Evolutionary conservation across 257 asterid species (phyloP).

Genomic region (Salvia miltiorrhiza): DNA sequence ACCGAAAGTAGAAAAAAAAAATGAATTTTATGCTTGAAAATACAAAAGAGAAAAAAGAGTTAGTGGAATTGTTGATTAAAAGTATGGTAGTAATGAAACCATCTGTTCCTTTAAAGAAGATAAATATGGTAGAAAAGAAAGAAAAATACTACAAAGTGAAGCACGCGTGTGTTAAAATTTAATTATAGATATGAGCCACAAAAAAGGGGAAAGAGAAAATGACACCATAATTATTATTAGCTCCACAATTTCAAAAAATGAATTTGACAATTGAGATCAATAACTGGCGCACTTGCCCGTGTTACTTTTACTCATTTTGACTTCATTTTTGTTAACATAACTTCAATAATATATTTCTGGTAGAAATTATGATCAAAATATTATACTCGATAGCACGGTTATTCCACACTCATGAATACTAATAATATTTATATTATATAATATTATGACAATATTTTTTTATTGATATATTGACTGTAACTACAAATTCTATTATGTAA

Average conservation of each 20-base stretch:
- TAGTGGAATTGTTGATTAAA: slow-evolving; percentile 35
- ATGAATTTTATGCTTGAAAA: neutral
- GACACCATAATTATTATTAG: slow-evolving; percentile 22
- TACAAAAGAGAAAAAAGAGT: neutral
- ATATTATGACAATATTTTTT: too few species aligned
- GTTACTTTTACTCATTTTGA: neutral
- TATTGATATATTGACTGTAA: too few species aligned
- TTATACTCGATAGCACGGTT: too few species aligned
- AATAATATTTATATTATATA: too few species aligned
- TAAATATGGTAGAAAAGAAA: neutral
- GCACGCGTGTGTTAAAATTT: slow-evolving; percentile 36
- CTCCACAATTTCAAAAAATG: slow-evolving; percentile 1
- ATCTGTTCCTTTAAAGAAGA: neutral
- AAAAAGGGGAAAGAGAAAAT: slow-evolving; percentile 11
- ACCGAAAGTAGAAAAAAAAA: neutral
- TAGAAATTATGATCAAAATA: too few species aligned
- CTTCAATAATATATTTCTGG: neutral
- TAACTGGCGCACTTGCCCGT: neutral
- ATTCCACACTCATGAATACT: too few species aligned
- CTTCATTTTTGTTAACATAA: neutral
- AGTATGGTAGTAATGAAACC: slow-evolving; percentile 16
- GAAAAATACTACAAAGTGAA: slow-evolving; percentile 16
- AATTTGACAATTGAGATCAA: neutral
- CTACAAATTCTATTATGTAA: too few species aligned
- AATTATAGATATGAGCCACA: slow-evolving; percentile 7